Evolutionary conservation across 306 rosid species (phyloP), one percentile per base, ranked within the genome.

Genomic region (Psophocarpus tetragonolobus): DNA sequence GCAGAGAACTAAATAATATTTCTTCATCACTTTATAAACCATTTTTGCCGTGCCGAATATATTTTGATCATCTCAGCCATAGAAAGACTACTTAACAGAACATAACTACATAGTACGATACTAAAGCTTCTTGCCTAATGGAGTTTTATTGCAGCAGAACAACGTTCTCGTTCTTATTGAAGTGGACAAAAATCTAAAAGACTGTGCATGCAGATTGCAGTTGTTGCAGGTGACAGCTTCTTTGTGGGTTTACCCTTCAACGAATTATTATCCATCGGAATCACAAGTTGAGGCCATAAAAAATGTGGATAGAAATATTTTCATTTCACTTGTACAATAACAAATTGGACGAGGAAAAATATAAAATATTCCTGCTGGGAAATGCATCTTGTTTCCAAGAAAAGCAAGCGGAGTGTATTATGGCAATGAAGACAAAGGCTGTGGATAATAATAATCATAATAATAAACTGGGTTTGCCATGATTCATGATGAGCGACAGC

Each of bases 71-170:
- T 33, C 65, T 51, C 1, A 54, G 26, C 17, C 26, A 24, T 15
- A 10, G 18, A 48, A 47, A 29, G n/a, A 29, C 44, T 47, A 24
- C 66, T 36, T 1, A 15, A 23, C 39, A 14, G 13, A 71, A 8
- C 74, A 76, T 15, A 38, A 29, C 66, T n/a, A 80, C 41, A 61
- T 6, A 62, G 24, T 24, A 62, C 53, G 38, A 50, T 83, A 69
- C 51, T 76, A 84, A 85, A 76, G 85, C 79, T 83, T 83, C 91
- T 79, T 74, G 80, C 79, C 80, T 30, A 11, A 23, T 62, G 29
- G 77, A 66, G 78, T 73, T 73, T 51, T 5, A 11, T 20, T 63
- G 70, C 44, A 44, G 79, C 75, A 81, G 32, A 68, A 36, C 83
- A 29, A 78, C 67, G 42, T 69, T 48, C 12, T 81, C 67, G 88